Percentiles rank a stretch among this genome's conserved stretches.
Evolutionary conservation across 2,329 filamentous ascomycete genomes (phyloP).

Genomic region (Ascochyta rabiei): DNA sequence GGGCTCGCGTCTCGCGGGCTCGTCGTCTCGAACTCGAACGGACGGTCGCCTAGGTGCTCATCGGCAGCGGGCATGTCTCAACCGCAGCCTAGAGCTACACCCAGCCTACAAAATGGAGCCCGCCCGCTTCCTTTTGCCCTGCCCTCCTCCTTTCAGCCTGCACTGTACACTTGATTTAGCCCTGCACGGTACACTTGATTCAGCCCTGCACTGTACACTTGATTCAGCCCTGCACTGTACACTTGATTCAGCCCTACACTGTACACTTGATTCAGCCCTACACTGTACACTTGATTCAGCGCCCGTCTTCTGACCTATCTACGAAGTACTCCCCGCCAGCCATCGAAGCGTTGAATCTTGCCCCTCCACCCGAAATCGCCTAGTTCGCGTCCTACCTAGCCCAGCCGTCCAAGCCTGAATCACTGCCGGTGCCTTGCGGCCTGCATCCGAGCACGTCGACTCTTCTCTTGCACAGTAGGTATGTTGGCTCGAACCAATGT

Average conservation of each 20-base stretch:
- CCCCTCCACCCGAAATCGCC: slow-evolving; percentile 22
- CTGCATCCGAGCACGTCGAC: slow-evolving; percentile 20
- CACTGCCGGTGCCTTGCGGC: slow-evolving; percentile 25
- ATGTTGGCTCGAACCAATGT: slow-evolving; percentile 25
- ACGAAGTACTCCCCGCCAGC: not conserved
- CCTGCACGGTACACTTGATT: too few species aligned
- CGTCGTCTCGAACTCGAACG: slow-evolving; percentile 18
- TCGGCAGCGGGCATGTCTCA: slow-evolving; percentile 15
- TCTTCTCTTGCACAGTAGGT: slow-evolving; percentile 16
- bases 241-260: too few species aligned
- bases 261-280: too few species aligned
- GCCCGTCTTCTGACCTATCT: too few species aligned
- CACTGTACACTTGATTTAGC: too few species aligned
- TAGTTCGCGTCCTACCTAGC: slow-evolving; percentile 24
- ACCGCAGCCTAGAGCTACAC: slow-evolving; percentile 9
- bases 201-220: not conserved
- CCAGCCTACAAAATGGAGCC: slow-evolving; percentile 22
- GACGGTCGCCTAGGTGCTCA: slow-evolving; percentile 9
- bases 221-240: not conserved
- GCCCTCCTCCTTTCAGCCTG: not conserved
- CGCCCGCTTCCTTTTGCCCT: slow-evolving; percentile 18
- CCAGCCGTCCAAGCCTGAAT: slow-evolving; percentile 1
- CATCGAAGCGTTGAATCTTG: not conserved
- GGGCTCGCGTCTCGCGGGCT: not conserved
- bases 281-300: too few species aligned